Evolutionary conservation across 2,329 filamentous ascomycete genomes (phyloP).

Genomic region (Trichoderma sp.): DNA sequence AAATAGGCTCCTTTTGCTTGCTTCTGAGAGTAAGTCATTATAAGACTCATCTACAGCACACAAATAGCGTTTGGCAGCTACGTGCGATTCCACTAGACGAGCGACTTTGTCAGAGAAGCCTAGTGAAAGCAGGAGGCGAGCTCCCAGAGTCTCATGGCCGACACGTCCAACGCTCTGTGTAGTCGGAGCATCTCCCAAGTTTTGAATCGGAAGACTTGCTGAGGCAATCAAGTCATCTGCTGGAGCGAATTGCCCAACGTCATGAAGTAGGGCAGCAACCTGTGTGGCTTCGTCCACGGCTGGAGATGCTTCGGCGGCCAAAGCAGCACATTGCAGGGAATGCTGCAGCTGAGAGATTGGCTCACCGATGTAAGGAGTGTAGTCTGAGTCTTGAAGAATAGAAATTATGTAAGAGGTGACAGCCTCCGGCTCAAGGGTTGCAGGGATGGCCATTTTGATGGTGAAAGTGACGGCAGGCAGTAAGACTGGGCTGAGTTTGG

Average conservation of each 20-base stretch:
- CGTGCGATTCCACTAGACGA: not conserved
- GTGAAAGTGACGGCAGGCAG: not conserved
- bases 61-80: not conserved
- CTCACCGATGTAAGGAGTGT: not conserved
- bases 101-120: not conserved
- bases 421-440: not conserved
- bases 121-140: not conserved
- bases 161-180: not conserved
- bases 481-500: not conserved
- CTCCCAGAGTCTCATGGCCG: not conserved
- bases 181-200: not conserved
- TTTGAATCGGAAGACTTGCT: not conserved
- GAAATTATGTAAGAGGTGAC: not conserved
- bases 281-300: not conserved
- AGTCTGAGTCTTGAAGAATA: not conserved
- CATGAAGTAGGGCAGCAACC: not conserved
- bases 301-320: not conserved
- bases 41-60: not conserved
- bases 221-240: not conserved
- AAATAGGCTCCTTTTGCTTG: not conserved
- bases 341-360: slow-evolving; percentile 7
- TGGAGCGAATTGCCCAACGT: not conserved
- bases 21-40: not conserved
- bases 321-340: not conserved
- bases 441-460: not conserved